Percentiles rank a stretch among this genome's conserved stretches.
phyloP scores from a whole-genome alignment of 208 protist species.

The Leishmania mexicana region DNA sequence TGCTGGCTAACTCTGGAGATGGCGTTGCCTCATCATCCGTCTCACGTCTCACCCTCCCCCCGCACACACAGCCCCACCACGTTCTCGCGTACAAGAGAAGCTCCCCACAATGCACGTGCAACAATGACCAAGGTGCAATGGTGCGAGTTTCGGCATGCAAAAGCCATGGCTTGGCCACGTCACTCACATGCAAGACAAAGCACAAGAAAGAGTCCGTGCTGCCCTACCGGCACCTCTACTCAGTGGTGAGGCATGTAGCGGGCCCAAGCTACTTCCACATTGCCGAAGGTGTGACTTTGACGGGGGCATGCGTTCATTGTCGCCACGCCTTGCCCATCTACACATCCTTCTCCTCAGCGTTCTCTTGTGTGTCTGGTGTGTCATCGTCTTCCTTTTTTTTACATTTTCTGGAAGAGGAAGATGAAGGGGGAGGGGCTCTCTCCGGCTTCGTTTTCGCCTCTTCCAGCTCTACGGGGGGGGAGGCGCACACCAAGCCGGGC shows the following conservation, averaged over 20 bases:
- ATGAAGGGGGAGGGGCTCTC: background rate
- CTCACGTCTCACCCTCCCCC: background rate
- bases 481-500: background rate
- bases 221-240: background rate
- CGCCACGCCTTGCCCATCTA: background rate
- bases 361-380: background rate
- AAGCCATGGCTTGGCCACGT: background rate
- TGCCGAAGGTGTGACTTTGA: background rate
- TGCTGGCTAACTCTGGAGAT: background rate
- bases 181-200: background rate
- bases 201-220: background rate
- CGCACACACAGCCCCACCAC: background rate
- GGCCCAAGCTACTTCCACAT: background rate
- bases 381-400: background rate
- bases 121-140: background rate
- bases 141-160: too few relatives aligned
- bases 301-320: background rate
- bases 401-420: background rate
- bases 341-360: background rate
- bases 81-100: background rate
- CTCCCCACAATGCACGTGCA: background rate
- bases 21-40: background rate
- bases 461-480: background rate
- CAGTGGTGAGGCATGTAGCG: background rate
- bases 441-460: background rate